Percentiles rank a stretch among this genome's conserved stretches.
Conservation (phyloP, 2,329 filamentous ascomycete species). For the Fusarium tricinctum region DNA sequence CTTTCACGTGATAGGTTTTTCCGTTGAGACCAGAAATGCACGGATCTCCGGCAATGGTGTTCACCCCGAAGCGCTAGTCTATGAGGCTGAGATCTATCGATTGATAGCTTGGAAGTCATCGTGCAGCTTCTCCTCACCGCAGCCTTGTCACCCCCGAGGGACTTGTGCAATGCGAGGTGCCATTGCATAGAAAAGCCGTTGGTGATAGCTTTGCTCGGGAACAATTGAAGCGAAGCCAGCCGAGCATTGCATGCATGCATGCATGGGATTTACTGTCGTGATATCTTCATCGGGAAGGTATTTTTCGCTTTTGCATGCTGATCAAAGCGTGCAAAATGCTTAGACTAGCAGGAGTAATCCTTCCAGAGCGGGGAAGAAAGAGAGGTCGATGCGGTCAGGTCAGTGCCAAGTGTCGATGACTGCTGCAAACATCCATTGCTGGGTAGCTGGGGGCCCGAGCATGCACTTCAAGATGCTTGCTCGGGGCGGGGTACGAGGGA, state of each 20-base stretch:
- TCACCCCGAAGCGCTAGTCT: background rate
- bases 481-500: constrained; percentile 25
- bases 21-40: background rate
- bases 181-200: background rate
- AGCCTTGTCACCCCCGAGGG: background rate
- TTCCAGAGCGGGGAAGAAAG: constrained; percentile 15
- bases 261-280: background rate
- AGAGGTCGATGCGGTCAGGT: constrained; percentile 7
- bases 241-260: constrained; percentile 22
- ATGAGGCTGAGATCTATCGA: constrained; percentile 22
- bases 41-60: background rate
- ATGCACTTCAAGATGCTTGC: constrained; percentile 11
- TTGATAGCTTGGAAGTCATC: constrained; percentile 3
- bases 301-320: constrained; percentile 1
- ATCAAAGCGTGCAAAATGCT: background rate
- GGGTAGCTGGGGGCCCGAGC: background rate
- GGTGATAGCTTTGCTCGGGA: background rate
- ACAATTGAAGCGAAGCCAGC: background rate
- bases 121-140: constrained; percentile 14
- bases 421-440: constrained; percentile 5
- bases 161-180: constrained; percentile 14
- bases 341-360: constrained; percentile 15
- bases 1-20: background rate
- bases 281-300: constrained; percentile 26
- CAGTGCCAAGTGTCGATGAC: constrained; percentile 2